Evolutionary conservation across 768 basidiomycete genomes (phyloP).

Genomic region (Xerocomus brunneocitrinus): DNA sequence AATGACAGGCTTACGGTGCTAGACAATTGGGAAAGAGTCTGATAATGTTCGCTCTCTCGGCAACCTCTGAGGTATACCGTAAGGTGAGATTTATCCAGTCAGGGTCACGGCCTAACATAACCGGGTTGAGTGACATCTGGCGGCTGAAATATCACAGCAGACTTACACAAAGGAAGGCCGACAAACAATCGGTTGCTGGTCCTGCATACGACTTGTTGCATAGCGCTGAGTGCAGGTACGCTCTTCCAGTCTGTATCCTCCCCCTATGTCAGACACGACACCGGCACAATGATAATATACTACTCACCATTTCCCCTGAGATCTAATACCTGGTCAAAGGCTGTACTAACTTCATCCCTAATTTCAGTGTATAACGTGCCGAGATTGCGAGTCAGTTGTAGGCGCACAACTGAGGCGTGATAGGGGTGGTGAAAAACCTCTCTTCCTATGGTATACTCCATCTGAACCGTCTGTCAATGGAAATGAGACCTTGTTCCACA

Average conservation of each 20-base stretch:
- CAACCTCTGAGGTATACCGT: constrained; percentile 30
- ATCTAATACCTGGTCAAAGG: constrained; percentile 38
- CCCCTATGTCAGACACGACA: background rate
- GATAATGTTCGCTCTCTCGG: constrained; percentile 20
- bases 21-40: constrained; percentile 32
- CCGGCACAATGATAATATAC: background rate
- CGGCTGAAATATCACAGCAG: background rate
- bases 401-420: constrained; percentile 28
- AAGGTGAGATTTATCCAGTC: constrained; percentile 32
- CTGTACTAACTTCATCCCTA: constrained; percentile 30
- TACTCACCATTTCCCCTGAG: constrained; percentile 15
- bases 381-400: constrained; percentile 39
- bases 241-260: constrained; percentile 37
- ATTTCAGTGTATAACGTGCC: constrained; percentile 28
- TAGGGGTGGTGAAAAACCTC: constrained; percentile 29
- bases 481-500: background rate
- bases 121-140: background rate
- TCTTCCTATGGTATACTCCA: constrained; percentile 37
- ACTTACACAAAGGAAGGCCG: constrained; percentile 42
- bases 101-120: constrained; percentile 25
- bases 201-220: constrained; percentile 36
- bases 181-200: constrained; percentile 46
- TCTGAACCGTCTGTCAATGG: constrained; percentile 31
- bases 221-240: constrained; percentile 24
- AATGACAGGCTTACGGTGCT: constrained; percentile 26